Evolutionary conservation across 2,329 filamentous ascomycete species (phyloP).

Genomic region (Paramyrothecium roridum): DNA sequence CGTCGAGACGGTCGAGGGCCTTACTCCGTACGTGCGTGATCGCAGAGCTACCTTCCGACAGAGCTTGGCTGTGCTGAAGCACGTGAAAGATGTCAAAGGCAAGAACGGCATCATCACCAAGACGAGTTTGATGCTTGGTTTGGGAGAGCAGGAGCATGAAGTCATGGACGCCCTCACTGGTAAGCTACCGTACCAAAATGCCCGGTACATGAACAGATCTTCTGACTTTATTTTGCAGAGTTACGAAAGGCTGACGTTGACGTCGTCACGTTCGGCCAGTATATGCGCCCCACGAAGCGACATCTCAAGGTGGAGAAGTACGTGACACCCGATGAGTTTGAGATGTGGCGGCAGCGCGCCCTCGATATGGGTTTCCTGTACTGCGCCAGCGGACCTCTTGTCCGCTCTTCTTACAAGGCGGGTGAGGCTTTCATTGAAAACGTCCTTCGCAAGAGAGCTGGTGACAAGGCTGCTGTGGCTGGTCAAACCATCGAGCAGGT

Average conservation of each 20-base stretch:
- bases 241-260: constrained; percentile 80
- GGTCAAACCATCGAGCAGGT: constrained; percentile 33
- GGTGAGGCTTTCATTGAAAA: constrained; percentile 99
- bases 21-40: constrained; percentile 89
- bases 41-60: constrained; percentile 86
- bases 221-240: constrained; percentile 41
- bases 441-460: constrained; percentile 78
- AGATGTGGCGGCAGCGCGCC: constrained; percentile 84
- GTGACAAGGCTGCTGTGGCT: constrained; percentile 31
- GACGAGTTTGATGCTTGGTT: constrained; percentile 93
- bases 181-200: constrained; percentile 28
- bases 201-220: background rate
- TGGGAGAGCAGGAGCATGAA: constrained; percentile 89
- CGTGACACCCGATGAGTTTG: constrained; percentile 86
- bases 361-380: constrained; percentile 96
- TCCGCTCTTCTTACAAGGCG: constrained; percentile 95
- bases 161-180: constrained; percentile 73
- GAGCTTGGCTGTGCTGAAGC: constrained; percentile 73
- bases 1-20: constrained; percentile 86
- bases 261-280: constrained; percentile 98
- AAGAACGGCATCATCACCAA: constrained; percentile 85
- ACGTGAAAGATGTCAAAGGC: constrained; percentile 73
- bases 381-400: constrained; percentile 88
- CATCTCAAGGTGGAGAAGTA: constrained; percentile 98
- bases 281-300: constrained; percentile 97